Evolutionary conservation across 441 rosid species (phyloP).

Genomic region (Gossypium lobatum): DNA sequence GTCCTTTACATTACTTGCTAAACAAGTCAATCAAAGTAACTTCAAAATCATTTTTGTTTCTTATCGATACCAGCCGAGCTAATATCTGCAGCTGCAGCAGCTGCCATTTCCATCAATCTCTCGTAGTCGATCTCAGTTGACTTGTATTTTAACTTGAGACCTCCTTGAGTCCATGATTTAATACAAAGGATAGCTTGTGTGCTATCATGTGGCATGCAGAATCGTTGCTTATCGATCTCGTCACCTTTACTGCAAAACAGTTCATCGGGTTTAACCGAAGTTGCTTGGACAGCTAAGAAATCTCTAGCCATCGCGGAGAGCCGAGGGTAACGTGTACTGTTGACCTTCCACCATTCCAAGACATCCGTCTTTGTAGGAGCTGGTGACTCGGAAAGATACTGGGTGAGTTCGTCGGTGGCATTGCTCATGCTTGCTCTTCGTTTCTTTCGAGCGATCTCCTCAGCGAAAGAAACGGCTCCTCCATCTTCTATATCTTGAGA

Average conservation of each 20-base stretch:
- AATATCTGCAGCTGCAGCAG: constrained; percentile 37
- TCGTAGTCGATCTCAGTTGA: constrained; percentile 73
- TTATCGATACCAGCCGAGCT: constrained; percentile 37
- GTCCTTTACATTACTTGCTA: background rate
- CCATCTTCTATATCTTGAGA: constrained; percentile 71
- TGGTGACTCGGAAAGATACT: constrained; percentile 77
- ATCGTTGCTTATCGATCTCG: constrained; percentile 59
- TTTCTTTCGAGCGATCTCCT: constrained; percentile 86
- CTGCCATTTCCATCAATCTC: constrained; percentile 72
- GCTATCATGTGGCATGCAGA: constrained; percentile 67
- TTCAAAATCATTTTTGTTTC: constrained; percentile 30
- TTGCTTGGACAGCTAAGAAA: constrained; percentile 76
- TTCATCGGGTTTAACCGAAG: constrained; percentile 74
- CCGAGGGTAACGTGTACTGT: constrained; percentile 72
- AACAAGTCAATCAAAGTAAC: background rate
- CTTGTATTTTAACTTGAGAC: constrained; percentile 65
- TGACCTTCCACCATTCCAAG: constrained; percentile 90
- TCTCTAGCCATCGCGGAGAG: constrained; percentile 85
- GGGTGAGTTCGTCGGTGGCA: constrained; percentile 77
- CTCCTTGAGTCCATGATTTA: constrained; percentile 75
- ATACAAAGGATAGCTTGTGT: constrained; percentile 67
- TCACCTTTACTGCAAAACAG: constrained; percentile 68
- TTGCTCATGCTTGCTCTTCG: constrained; percentile 69
- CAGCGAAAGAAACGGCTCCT: constrained; percentile 78
- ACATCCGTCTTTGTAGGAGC: constrained; percentile 84